phyloP scores from a whole-genome alignment of 495 filamentous ascomycete genomes.

The Tuber indicum region DNA sequence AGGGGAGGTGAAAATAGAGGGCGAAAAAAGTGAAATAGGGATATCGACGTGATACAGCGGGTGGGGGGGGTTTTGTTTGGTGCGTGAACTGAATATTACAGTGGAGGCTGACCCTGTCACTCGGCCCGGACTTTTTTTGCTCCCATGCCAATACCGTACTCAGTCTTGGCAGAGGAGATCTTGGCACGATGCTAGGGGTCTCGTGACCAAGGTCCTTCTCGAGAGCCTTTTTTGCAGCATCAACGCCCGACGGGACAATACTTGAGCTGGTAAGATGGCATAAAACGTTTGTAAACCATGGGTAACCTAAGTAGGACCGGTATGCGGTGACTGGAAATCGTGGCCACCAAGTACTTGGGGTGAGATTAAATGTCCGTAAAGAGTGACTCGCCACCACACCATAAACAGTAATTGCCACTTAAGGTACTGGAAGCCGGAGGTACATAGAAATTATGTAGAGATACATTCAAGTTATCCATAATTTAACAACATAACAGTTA shows the following conservation, averaged over 20 bases:
- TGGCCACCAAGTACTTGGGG: too few relatives aligned
- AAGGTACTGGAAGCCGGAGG: too few relatives aligned
- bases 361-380: too few relatives aligned
- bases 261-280: not conserved
- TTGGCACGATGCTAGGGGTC: not conserved
- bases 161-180: not conserved
- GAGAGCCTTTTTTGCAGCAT: not conserved
- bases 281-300: not conserved
- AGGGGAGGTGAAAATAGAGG: not conserved
- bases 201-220: not conserved
- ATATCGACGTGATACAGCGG: not conserved
- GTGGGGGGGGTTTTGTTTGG: not conserved
- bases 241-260: not conserved
- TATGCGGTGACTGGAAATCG: not conserved
- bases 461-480: too few relatives aligned
- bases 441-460: too few relatives aligned
- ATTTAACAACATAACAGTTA: too few relatives aligned
- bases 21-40: not conserved
- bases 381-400: too few relatives aligned
- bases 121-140: not conserved
- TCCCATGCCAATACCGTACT: not conserved
- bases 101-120: not conserved
- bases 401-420: too few relatives aligned
- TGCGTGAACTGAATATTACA: not conserved
- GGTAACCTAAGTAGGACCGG: not conserved